Percentiles rank a stretch among this genome's conserved stretches.
Conservation (phyloP, 805 yeast species). For the Alloascoidea africana region DNA sequence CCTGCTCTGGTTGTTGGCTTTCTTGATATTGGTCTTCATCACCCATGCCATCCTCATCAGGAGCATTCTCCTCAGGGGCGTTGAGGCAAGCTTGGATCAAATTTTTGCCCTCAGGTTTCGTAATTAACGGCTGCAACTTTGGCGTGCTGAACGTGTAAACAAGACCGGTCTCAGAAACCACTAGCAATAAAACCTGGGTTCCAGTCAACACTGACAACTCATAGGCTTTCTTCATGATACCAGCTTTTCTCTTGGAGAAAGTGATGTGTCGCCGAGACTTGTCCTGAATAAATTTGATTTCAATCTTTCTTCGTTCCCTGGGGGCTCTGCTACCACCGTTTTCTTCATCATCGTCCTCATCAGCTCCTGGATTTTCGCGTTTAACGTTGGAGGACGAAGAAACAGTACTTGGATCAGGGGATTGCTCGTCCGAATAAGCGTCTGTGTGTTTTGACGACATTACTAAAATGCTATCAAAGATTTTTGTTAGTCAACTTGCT, state of each 20-base stretch:
- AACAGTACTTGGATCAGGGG: too few species aligned
- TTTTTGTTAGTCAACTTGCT: too few species aligned
- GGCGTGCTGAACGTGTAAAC: slow-evolving; percentile 99
- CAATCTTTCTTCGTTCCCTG: slow-evolving; percentile 77
- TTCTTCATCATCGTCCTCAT: slow-evolving; percentile 32
- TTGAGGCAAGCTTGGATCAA: slow-evolving; percentile 92
- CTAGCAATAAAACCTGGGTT: slow-evolving; percentile 87
- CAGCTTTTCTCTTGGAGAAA: slow-evolving; percentile 95
- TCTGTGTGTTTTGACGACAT: too few species aligned
- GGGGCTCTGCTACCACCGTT: slow-evolving; percentile 23
- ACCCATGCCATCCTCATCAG: too few species aligned
- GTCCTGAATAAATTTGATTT: slow-evolving; percentile 93
- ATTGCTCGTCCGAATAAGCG: too few species aligned
- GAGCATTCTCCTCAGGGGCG: slow-evolving; percentile 95
- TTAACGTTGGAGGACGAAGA: too few species aligned
- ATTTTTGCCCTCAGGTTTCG: slow-evolving; percentile 94
- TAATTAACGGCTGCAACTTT: slow-evolving; percentile 92
- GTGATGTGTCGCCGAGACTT: slow-evolving; percentile 97
- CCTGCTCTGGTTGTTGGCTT: too few species aligned
- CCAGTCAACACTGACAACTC: slow-evolving; percentile 94
- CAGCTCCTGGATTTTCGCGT: too few species aligned
- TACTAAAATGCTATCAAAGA: too few species aligned
- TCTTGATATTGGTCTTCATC: too few species aligned
- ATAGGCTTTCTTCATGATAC: slow-evolving; percentile 99
- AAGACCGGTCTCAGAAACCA: slow-evolving; percentile 97